Conservation (phyloP, 306 rosid species). For the Castanopsis chinensis region DNA sequence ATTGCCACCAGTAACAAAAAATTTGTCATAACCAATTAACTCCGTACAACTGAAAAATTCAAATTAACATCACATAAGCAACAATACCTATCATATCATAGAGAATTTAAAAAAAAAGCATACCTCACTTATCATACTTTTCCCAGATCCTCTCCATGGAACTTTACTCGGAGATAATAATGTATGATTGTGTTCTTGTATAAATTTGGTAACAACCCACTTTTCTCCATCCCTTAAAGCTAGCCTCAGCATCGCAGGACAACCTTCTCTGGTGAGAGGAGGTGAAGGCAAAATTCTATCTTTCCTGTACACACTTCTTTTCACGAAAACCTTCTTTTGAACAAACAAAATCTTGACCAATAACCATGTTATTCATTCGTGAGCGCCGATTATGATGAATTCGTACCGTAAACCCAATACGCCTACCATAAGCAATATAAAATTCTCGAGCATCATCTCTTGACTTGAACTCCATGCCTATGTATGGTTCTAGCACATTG, state of each 20-base stretch:
- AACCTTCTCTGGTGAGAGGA: conserved; percentile 67
- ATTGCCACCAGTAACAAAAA: background rate
- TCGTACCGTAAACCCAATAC: conserved; percentile 57
- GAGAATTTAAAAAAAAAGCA: conserved; percentile 14
- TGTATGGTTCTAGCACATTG: conserved; percentile 43
- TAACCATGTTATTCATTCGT: conserved; percentile 60
- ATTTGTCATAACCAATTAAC: background rate
- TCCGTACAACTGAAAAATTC: too few species aligned
- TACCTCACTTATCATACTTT: conserved; percentile 70
- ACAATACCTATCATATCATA: background rate
- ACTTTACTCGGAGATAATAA: conserved; percentile 67
- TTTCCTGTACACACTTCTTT: conserved; percentile 60
- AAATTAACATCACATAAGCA: too few species aligned
- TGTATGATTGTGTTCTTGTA: conserved; percentile 65
- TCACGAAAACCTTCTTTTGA: conserved; percentile 79
- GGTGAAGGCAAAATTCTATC: conserved; percentile 81
- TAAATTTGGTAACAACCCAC: conserved; percentile 72
- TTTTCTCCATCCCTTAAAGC: conserved; percentile 61
- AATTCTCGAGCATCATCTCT: conserved; percentile 76
- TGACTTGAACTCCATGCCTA: conserved; percentile 65
- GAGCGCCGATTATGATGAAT: conserved; percentile 83
- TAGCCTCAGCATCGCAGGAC: conserved; percentile 72
- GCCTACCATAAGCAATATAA: conserved; percentile 60
- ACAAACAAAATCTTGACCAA: conserved; percentile 81
- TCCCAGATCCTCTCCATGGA: conserved; percentile 62